Percentiles rank a stretch among this genome's conserved stretches.
These are phyloP conservation scores for Aureobasidium namibiae DNA, from an alignment of 2,329 filamentous ascomycete genomes.

Conservation along the genomic window DNA sequence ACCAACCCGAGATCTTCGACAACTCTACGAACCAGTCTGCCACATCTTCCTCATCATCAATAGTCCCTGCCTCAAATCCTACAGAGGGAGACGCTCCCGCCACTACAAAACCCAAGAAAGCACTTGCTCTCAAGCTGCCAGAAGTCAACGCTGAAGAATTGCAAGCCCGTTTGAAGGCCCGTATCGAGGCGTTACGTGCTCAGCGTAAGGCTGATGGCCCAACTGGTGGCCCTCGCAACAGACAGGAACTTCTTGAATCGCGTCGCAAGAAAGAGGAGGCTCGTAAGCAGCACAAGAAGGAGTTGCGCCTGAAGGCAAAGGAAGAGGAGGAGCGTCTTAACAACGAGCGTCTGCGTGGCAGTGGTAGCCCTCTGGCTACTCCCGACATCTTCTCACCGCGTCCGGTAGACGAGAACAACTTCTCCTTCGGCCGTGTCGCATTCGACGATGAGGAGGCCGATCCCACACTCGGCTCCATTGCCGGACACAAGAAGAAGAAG, in stretches of 20 bases:
- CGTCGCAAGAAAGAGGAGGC: conserved; percentile 80
- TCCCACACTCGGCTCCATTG: conserved; percentile 52
- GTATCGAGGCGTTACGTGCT: conserved; percentile 76
- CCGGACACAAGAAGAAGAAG: conserved; percentile 63
- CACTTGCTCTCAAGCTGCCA: conserved; percentile 26
- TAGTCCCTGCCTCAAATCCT: conserved; percentile 28
- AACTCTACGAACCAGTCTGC: conserved; percentile 31
- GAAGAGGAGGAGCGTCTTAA: conserved; percentile 63
- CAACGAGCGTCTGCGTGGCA: conserved; percentile 49
- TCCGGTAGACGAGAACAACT: conserved; percentile 50
- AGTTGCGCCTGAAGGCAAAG: conserved; percentile 66
- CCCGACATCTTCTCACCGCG: conserved; percentile 39
- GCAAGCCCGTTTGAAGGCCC: conserved; percentile 68
- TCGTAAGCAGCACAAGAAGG: conserved; percentile 82
- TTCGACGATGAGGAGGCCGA: conserved; percentile 84
- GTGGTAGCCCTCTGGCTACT: conserved; percentile 46
- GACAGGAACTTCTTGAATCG: conserved; percentile 86
- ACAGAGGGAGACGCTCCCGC: conserved; percentile 19
- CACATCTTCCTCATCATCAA: conserved; percentile 41
- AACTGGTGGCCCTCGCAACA: conserved; percentile 73
- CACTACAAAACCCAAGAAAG: conserved; percentile 19
- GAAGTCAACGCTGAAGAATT: conserved; percentile 67
- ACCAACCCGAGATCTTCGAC: conserved; percentile 32
- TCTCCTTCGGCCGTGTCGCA: conserved; percentile 84
- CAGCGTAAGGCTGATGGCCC: conserved; percentile 79